phyloP scores from a whole-genome alignment of 345 rosid genomes.

The Populus ilicifolia region DNA sequence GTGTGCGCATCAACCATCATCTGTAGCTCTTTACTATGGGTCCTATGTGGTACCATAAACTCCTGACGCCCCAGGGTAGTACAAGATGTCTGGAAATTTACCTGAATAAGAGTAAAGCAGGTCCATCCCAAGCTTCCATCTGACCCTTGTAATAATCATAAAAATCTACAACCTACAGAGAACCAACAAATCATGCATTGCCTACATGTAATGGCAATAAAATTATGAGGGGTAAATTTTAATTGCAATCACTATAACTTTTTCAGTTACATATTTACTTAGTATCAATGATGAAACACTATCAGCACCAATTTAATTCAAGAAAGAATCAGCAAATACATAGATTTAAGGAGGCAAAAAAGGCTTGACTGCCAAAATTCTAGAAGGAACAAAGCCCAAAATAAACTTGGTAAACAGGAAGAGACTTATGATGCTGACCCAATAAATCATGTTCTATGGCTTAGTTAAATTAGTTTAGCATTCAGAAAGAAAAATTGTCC shows the following conservation, averaged over 20 bases:
- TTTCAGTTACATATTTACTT: background rate
- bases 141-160: conserved; percentile 99
- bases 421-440: background rate
- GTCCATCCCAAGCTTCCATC: conserved; percentile 99
- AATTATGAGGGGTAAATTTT: background rate
- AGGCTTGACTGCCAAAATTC: background rate
- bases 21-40: background rate
- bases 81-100: conserved; percentile 22
- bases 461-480: conserved; percentile 6
- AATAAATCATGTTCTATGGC: background rate
- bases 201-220: background rate
- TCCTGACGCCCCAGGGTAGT: background rate
- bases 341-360: background rate
- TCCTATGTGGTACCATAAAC: background rate
- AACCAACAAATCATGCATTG: conserved; percentile 14
- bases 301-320: background rate
- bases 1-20: background rate
- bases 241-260: background rate
- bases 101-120: conserved; percentile 98
- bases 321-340: background rate
- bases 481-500: background rate
- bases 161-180: conserved; percentile 69
- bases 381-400: background rate
- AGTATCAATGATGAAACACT: background rate
- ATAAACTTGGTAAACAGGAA: background rate